These are phyloP conservation scores for Epichloe gansuensis DNA, from an alignment of 2,329 filamentous ascomycete genomes.

Conservation along the genomic window DNA sequence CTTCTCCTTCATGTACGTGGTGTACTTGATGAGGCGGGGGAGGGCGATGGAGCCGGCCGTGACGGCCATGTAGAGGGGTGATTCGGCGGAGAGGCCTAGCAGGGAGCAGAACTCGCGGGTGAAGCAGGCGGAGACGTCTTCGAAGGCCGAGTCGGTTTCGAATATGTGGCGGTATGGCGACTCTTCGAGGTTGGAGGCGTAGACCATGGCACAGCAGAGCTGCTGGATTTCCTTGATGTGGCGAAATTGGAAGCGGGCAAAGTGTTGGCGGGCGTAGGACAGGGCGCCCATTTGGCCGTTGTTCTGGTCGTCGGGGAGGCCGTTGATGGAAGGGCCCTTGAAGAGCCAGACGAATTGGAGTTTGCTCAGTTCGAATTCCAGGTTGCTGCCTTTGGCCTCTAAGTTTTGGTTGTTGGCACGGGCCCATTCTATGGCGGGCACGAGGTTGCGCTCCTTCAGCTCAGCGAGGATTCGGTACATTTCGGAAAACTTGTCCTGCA, in stretches of 20 bases:
- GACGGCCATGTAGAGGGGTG: slow-evolving; percentile 81
- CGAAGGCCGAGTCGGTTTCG: slow-evolving; percentile 61
- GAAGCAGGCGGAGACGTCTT: slow-evolving; percentile 76
- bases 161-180: slow-evolving; percentile 77
- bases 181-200: slow-evolving; percentile 54
- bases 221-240: slow-evolving; percentile 71
- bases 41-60: slow-evolving; percentile 88
- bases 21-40: slow-evolving; percentile 78
- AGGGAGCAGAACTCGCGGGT: slow-evolving; percentile 90
- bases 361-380: slow-evolving; percentile 88
- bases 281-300: slow-evolving; percentile 54
- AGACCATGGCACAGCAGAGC: slow-evolving; percentile 71
- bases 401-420: slow-evolving; percentile 54
- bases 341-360: slow-evolving; percentile 87
- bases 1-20: slow-evolving; percentile 74
- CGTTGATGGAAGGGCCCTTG: slow-evolving; percentile 43
- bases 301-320: slow-evolving; percentile 37
- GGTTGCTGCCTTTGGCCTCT: slow-evolving; percentile 73
- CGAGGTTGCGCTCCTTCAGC: slow-evolving; percentile 60
- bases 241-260: slow-evolving; percentile 58
- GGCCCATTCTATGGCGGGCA: slow-evolving; percentile 82
- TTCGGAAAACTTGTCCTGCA: slow-evolving; percentile 70
- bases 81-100: slow-evolving; percentile 78
- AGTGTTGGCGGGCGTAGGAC: slow-evolving; percentile 62
- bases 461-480: slow-evolving; percentile 87